phyloP scores from a whole-genome alignment of 2,329 filamentous ascomycete genomes.

The Penicillium janthinellum region DNA sequence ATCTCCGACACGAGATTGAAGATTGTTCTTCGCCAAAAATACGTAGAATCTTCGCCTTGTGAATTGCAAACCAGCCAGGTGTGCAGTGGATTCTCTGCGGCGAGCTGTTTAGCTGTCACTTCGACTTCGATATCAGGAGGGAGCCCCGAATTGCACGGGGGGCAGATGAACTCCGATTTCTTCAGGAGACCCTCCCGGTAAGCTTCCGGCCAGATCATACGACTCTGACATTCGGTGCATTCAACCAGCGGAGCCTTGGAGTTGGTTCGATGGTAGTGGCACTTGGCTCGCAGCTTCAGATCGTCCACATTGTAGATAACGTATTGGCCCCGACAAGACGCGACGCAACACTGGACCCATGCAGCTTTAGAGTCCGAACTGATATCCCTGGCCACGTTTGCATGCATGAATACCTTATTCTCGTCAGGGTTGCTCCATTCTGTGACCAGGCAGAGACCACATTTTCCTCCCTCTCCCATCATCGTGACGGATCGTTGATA shows the following conservation, averaged over 20 bases:
- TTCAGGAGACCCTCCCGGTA: background rate
- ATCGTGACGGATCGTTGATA: background rate
- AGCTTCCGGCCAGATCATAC: background rate
- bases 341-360: conserved; percentile 54
- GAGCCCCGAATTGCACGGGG: background rate
- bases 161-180: background rate
- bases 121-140: background rate
- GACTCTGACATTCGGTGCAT: background rate
- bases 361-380: background rate
- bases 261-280: conserved; percentile 50
- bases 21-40: background rate
- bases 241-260: background rate
- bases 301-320: conserved; percentile 50
- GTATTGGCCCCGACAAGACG: conserved; percentile 52
- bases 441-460: background rate
- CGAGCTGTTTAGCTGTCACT: background rate
- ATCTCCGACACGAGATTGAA: background rate
- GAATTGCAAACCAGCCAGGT: background rate
- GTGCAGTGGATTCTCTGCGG: background rate
- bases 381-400: background rate
- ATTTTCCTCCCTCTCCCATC: background rate
- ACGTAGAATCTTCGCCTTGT: background rate
- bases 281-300: conserved; percentile 52
- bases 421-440: background rate
- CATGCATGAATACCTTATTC: background rate